Percentiles rank a stretch among this genome's conserved stretches.
Evolutionary conservation across 345 rosid genomes (phyloP).

Genomic region (Camelina sativa): DNA sequence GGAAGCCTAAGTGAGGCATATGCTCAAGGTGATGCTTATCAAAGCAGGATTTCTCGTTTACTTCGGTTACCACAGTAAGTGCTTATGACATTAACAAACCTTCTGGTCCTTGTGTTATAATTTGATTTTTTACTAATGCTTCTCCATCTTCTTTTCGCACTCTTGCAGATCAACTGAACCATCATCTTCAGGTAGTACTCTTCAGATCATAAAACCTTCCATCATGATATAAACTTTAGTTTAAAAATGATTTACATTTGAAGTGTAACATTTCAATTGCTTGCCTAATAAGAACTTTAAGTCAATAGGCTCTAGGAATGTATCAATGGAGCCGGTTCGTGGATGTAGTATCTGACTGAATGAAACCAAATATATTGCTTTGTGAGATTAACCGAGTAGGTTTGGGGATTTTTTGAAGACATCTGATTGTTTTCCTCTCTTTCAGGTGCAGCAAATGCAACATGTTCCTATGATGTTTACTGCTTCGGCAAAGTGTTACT

Average conservation of each 20-base stretch:
- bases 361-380: not conserved
- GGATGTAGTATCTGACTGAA: conserved; percentile 13
- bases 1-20: conserved; percentile 91
- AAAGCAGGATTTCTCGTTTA: conserved; percentile 82
- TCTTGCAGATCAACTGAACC: conserved; percentile 81
- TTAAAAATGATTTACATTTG: not conserved
- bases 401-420: not conserved
- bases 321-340: not conserved
- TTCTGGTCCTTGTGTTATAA: not conserved
- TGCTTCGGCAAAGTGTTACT: conserved; percentile 97
- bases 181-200: conserved; percentile 70
- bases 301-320: not conserved
- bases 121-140: conserved; percentile 31
- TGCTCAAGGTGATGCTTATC: conserved; percentile 86
- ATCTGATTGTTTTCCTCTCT: conserved; percentile 11
- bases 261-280: not conserved
- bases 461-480: conserved; percentile 83
- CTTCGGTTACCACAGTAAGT: conserved; percentile 95
- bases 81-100: conserved; percentile 11
- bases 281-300: conserved; percentile 1
- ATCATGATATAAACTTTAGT: not conserved
- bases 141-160: conserved; percentile 31
- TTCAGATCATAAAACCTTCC: conserved; percentile 8
- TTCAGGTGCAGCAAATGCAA: conserved; percentile 62
- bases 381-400: not conserved